Evolutionary conservation across 495 filamentous ascomycete genomes (phyloP).

Genomic region (Penicillium paxilli): DNA sequence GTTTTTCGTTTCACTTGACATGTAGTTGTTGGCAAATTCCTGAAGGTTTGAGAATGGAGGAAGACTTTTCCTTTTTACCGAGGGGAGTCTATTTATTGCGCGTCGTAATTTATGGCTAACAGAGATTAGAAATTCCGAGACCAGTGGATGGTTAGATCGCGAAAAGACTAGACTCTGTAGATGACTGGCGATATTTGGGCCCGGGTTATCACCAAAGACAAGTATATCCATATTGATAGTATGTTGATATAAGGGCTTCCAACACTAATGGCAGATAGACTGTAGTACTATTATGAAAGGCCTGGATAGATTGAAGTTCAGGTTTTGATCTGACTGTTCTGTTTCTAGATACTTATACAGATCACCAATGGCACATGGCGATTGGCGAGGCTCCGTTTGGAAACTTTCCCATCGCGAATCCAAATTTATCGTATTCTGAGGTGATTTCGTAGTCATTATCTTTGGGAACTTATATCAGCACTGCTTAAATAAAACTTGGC

Average conservation of each 20-base stretch:
- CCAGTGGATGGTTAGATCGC: neutral
- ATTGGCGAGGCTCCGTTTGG: neutral
- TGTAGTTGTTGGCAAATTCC: neutral
- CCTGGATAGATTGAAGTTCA: no score
- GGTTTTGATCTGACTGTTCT: no score
- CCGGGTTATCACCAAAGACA: neutral
- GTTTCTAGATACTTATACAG: neutral
- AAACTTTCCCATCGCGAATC: neutral
- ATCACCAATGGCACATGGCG: neutral
- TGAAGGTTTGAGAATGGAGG: neutral
- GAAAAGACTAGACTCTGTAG: neutral
- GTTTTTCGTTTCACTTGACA: neutral
- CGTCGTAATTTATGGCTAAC: neutral
- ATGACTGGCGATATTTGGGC: neutral
- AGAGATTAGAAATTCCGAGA: neutral
- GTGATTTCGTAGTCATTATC: neutral
- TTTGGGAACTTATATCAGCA: neutral
- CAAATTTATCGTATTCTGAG: no score
- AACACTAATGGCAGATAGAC: no score
- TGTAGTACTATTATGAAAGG: no score
- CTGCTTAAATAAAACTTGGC: neutral
- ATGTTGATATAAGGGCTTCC: no score
- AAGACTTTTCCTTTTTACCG: neutral
- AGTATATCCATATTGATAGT: slow-evolving; percentile 4
- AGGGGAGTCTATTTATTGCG: neutral